Evolutionary conservation across 306 rosid species (phyloP).

Genomic region (Cicer pinnatifidum): DNA sequence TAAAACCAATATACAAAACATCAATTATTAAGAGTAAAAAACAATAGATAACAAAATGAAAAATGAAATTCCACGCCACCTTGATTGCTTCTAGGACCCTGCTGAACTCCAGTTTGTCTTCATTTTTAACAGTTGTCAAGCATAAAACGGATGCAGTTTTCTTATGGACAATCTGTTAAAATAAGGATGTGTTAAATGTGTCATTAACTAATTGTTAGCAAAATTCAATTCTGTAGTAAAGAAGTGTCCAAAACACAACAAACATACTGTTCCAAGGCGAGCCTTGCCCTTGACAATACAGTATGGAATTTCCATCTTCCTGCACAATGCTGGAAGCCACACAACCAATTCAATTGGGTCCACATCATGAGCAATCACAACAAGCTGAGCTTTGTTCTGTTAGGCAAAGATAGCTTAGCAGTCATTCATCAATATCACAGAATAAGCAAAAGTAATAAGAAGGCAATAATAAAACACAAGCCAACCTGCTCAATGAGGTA

Average conservation of each 20-base stretch:
- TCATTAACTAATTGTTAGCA: too few species aligned
- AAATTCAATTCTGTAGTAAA: not conserved
- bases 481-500: slow-evolving; percentile 77
- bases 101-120: slow-evolving; percentile 81
- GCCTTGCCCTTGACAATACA: slow-evolving; percentile 93
- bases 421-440: not conserved
- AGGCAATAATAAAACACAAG: not conserved
- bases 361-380: slow-evolving; percentile 83
- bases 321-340: slow-evolving; percentile 86
- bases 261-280: slow-evolving; percentile 70
- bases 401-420: not conserved
- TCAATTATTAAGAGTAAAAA: not conserved
- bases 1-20: not conserved
- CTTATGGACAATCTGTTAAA: slow-evolving; percentile 68
- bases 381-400: slow-evolving; percentile 88
- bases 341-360: slow-evolving; percentile 85
- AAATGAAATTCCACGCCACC: slow-evolving; percentile 44
- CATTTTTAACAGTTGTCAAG: slow-evolving; percentile 82
- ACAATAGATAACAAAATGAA: not conserved
- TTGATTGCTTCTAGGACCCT: slow-evolving; percentile 76
- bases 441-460: too few species aligned
- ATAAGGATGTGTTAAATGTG: not conserved
- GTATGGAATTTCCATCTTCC: slow-evolving; percentile 90
- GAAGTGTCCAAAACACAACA: not conserved
- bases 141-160: slow-evolving; percentile 82